Evolutionary conservation across 225 moss, liverwort and hornwort genomes (phyloP).

Genomic region (Sphagnum contortum): DNA sequence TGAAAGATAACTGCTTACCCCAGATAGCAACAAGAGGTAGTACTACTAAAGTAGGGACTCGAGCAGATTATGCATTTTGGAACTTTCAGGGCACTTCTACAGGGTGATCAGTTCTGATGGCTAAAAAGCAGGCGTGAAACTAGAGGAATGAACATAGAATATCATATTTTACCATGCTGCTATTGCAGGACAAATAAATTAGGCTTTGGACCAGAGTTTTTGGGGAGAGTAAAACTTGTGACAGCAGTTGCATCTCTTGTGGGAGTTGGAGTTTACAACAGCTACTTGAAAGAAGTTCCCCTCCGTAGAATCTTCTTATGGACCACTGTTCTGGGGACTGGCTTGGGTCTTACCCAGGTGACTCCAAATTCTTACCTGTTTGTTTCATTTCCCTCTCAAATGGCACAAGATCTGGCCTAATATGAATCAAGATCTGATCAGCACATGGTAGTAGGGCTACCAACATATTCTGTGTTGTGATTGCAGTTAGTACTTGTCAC

Average conservation of each 20-base stretch:
- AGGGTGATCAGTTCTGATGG: not conserved
- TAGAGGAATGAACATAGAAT: no score
- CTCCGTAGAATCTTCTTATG: constrained; percentile 89
- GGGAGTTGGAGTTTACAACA: constrained; percentile 86
- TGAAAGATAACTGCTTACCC: not conserved
- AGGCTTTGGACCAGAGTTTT: constrained; percentile 93
- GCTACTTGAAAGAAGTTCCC: constrained; percentile 64
- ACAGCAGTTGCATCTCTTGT: constrained; percentile 88
- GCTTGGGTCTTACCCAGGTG: constrained; percentile 85
- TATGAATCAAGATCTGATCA: not conserved
- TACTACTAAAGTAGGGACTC: not conserved
- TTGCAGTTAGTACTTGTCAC: constrained; percentile 84
- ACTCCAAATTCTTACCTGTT: no score
- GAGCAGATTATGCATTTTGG: not conserved
- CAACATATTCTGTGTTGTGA: not conserved
- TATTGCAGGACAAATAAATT: constrained; percentile 74
- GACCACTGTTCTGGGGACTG: constrained; percentile 72
- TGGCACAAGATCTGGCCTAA: not conserved
- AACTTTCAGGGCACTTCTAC: not conserved
- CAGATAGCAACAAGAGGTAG: not conserved
- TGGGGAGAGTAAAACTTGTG: constrained; percentile 85
- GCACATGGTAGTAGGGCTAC: not conserved
- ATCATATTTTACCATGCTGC: not conserved
- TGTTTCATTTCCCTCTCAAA: not conserved
- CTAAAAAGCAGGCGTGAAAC: not conserved